Evolutionary conservation across 1,284 basidiomycete species (phyloP), one percentile per base, ranked within the genome.

Genomic region (Agroathelia rolfsii): DNA sequence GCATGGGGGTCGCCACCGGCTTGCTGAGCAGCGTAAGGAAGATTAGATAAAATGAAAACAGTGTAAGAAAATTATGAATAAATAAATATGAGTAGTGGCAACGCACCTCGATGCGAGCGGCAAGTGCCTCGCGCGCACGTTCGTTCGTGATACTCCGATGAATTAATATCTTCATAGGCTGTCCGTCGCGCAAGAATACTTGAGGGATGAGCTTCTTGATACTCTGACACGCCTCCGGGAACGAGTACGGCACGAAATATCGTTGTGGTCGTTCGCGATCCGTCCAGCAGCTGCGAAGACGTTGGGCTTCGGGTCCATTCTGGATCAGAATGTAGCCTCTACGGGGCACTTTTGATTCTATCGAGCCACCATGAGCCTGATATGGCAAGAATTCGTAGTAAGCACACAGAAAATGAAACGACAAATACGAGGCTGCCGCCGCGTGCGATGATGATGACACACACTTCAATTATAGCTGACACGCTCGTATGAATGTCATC

Each of bases 181-280:
- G 48, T 5, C 69, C 73, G 23, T 72, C 59, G 36, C 77, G 71
- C 7, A 76, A 54, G 42, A 86, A 84, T 24, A 86, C 76, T 45
- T 83, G 82, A 51, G 71, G 77, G 34, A 86, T 48, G 9, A 80
- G 50, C 61, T 69, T 72, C 9, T 75, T 72, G 0, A 70, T 66
- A n/a, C 76, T 68, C 52, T 77, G 81, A 56, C 82, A 85, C 15
- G 80, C 78, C 28, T 84, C 76, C 10, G 85, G 69, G 48, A 73
- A 86, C 29, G 78, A 79, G 48, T 74, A 78, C 6, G 82, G 80
- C 25, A 85, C 81, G 42, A 86, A 80, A 50, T 71, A 68, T 33
- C 82, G 62, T 21, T 80, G 74, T 6, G 82, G 82, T 37, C 79
- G 61, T 41, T 83, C 78, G 2, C 53, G 30, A 35, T 61, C 71